phyloP scores from a whole-genome alignment of 2,329 filamentous ascomycete species.

The Dactylonectria macrodidyma region DNA sequence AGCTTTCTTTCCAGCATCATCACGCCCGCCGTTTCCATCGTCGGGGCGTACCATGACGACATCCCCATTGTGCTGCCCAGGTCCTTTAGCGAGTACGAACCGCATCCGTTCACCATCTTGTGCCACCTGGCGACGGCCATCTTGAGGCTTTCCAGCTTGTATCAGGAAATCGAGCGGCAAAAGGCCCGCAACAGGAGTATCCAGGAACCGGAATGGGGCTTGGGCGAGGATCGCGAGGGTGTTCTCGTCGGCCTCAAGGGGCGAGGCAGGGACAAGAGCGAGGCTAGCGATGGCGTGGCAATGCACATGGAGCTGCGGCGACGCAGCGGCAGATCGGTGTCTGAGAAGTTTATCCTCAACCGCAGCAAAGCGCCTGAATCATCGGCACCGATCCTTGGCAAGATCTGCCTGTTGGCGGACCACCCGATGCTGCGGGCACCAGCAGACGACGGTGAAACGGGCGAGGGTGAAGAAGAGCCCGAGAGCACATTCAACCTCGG shows the following conservation, averaged over 20 bases:
- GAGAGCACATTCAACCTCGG: constrained; percentile 88
- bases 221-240: constrained; percentile 84
- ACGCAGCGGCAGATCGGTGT: constrained; percentile 83
- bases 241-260: constrained; percentile 77
- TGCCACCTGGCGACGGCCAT: constrained; percentile 92
- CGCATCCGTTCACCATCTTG: constrained; percentile 79
- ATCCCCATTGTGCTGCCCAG: constrained; percentile 70
- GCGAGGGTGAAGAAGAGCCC: constrained; percentile 67
- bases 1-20: constrained; percentile 80
- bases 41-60: constrained; percentile 88
- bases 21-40: constrained; percentile 77
- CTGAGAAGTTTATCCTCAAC: constrained; percentile 74
- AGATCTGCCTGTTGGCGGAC: constrained; percentile 78
- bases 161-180: constrained; percentile 81
- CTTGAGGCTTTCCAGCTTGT: constrained; percentile 79
- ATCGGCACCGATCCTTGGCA: constrained; percentile 45
- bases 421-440: constrained; percentile 77
- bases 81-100: constrained; percentile 69
- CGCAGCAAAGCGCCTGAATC: constrained; percentile 43
- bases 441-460: constrained; percentile 51
- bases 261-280: constrained; percentile 61
- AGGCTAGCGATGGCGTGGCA: constrained; percentile 69
- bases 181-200: constrained; percentile 83
- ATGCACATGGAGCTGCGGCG: constrained; percentile 89
- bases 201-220: constrained; percentile 82